These are phyloP conservation scores for Diospyros lotus DNA, from an alignment of 148 eudicot genomes.

Conservation along the genomic window DNA sequence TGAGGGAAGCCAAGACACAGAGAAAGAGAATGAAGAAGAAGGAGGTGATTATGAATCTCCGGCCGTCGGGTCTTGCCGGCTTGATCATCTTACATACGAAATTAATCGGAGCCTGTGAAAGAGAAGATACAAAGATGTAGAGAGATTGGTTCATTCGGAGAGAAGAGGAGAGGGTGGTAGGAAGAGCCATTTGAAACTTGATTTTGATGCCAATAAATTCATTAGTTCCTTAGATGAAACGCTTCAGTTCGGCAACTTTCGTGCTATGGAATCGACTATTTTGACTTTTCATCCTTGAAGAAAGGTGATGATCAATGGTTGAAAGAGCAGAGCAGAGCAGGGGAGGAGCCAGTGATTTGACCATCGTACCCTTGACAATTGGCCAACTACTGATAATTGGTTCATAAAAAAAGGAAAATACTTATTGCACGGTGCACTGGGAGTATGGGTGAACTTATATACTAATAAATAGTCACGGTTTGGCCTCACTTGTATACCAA, in stretches of 20 bases:
- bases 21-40: conserved; percentile 66
- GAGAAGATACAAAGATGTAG: background rate
- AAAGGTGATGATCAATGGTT: background rate
- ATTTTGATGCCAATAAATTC: background rate
- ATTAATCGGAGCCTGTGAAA: background rate
- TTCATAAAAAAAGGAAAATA: too few species aligned
- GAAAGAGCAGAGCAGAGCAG: background rate
- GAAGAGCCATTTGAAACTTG: background rate
- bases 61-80: conserved; percentile 25
- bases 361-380: background rate
- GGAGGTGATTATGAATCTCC: conserved; percentile 53
- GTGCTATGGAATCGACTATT: conserved; percentile 9
- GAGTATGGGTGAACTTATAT: too few species aligned
- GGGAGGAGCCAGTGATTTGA: background rate
- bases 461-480: too few species aligned
- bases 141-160: background rate
- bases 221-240: conserved; percentile 8
- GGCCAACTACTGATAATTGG: background rate
- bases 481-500: too few species aligned
- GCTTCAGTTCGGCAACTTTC: conserved; percentile 17
- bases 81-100: conserved; percentile 33
- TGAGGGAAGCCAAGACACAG: conserved; percentile 67
- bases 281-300: conserved; percentile 27
- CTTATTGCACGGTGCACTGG: too few species aligned
- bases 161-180: background rate